phyloP scores from a whole-genome alignment of 1,139 yeast genomes.

The Geotrichum cucujoidarum region DNA sequence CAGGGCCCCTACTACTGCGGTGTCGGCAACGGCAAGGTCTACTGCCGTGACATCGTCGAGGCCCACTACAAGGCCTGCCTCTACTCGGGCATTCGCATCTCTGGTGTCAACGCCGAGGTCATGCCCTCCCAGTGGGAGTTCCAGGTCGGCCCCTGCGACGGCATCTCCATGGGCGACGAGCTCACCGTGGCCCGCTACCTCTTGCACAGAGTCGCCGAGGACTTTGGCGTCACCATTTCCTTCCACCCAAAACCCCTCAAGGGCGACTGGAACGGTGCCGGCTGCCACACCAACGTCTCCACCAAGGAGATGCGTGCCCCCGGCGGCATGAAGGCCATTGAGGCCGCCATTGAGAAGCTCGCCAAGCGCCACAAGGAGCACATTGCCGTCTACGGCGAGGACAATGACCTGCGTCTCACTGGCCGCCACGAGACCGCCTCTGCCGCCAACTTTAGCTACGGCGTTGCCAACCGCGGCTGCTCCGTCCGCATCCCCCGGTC shows the following conservation, averaged over 20 bases:
- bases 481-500: slow-evolving; percentile 97
- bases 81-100: slow-evolving; percentile 80
- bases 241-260: slow-evolving; percentile 98
- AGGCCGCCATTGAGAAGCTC: slow-evolving; percentile 86
- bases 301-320: slow-evolving; percentile 84
- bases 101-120: slow-evolving; percentile 98
- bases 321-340: slow-evolving; percentile 95
- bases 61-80: slow-evolving; percentile 98
- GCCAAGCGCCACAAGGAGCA: slow-evolving; percentile 96
- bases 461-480: slow-evolving; percentile 99
- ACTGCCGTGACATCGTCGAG: slow-evolving; percentile 96
- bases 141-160: slow-evolving; percentile 98
- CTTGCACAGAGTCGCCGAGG: slow-evolving; percentile 93
- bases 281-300: slow-evolving; percentile 98
- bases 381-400: slow-evolving; percentile 89
- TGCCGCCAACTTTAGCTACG: slow-evolving; percentile 82
- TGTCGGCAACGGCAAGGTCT: slow-evolving; percentile 98
- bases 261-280: slow-evolving; percentile 99
- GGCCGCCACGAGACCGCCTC: slow-evolving; percentile 99
- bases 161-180: slow-evolving; percentile 95
- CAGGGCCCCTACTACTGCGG: slow-evolving; percentile 99
- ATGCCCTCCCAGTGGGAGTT: slow-evolving; percentile 99
- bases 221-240: slow-evolving; percentile 95
- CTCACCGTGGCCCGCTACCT: slow-evolving; percentile 94
- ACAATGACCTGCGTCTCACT: slow-evolving; percentile 90